These are phyloP conservation scores for Linum usitatissimum DNA, from an alignment of 345 rosid genomes.

Conservation along the genomic window DNA sequence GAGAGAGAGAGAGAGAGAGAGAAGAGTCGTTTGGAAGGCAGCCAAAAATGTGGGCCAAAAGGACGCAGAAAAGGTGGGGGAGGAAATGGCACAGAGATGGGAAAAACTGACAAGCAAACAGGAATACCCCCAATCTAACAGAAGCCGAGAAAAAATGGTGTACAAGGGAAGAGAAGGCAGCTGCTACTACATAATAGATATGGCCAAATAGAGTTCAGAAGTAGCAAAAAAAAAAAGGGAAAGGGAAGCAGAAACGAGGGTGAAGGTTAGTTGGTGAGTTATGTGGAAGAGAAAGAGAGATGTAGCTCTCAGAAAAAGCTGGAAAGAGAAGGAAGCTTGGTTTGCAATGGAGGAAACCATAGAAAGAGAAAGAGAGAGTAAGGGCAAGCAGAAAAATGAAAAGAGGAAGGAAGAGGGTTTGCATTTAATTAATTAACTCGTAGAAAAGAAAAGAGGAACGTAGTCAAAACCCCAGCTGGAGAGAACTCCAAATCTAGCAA, in stretches of 20 bases:
- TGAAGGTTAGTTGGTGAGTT: conserved; percentile 42
- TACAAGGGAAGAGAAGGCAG: not conserved
- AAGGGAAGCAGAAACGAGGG: not conserved
- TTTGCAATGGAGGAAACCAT: conserved; percentile 79
- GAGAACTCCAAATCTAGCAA: conserved; percentile 14
- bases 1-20: not conserved
- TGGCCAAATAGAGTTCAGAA: not conserved
- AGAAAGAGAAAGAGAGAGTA: conserved; percentile 25
- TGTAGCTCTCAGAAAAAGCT: conserved; percentile 18
- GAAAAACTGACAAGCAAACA: not conserved
- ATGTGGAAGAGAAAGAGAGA: conserved; percentile 16
- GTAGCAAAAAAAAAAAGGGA: not conserved
- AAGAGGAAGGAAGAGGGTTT: conserved; percentile 13
- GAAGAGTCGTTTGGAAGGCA: conserved; percentile 29
- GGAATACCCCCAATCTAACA: not conserved
- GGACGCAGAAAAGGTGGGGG: conserved; percentile 11
- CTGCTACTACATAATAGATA: not conserved
- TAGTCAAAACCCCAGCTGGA: conserved; percentile 7
- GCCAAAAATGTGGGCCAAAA: conserved; percentile 25
- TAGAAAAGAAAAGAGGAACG: not conserved
- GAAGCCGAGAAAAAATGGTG: conserved; percentile 15
- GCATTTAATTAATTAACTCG: conserved; percentile 24
- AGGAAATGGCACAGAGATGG: not conserved
- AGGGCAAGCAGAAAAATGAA: conserved; percentile 28
- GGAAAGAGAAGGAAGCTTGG: conserved; percentile 56